Base-by-base conservation (phyloP, 345 rosid genomes). In the Corchorus olitorius region DNA sequence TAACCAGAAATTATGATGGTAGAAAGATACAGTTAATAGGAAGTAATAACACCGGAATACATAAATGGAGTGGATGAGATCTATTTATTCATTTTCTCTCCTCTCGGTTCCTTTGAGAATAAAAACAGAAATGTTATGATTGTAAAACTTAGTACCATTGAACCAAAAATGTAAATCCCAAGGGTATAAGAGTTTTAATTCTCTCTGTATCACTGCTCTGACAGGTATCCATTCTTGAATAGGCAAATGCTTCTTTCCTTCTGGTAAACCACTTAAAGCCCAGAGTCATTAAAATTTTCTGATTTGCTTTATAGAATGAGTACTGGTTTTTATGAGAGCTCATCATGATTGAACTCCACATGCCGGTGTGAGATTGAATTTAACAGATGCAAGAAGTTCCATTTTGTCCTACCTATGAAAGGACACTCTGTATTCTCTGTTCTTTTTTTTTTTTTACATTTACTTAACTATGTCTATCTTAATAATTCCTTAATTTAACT, bases 341-440 rank as follows among this genome's bases (percentile, higher is more conserved):
- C 72, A 70, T 34, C 73, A 70, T 22, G 58, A 33, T 50, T 70
- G 60, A 50, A 70, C 61, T 52, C 15, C 46, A 17, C 46, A 35
- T 52, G 60, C 22, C 3, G 73, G 15, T 35, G 8, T 19, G 22
- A 49, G 15, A 4, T 27, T 20, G 4, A 65, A 39, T 9, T 19
- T 22, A 48, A 34, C 5, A 0, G 10, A 15, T 16, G 35, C 35
- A 7, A 35, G 43, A 6, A 27, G 12, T 50, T 45, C 11, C 59
- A 50, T 17, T 50, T 34, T 33, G 27, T 50, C 58, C 60, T 70
- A 16, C 15, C 73, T 70, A 34, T 2, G 33, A 70, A 70, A 33
- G 48, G 27, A 70, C 35, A 33, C 17, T 53, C 46, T 53, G 22
- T 5, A 34, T 53, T 10, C 48, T 8, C 62, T 70, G 6, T 70